Evolutionary conservation across 2,329 filamentous ascomycete species (phyloP).

Genomic region (Fusarium abutilonis): DNA sequence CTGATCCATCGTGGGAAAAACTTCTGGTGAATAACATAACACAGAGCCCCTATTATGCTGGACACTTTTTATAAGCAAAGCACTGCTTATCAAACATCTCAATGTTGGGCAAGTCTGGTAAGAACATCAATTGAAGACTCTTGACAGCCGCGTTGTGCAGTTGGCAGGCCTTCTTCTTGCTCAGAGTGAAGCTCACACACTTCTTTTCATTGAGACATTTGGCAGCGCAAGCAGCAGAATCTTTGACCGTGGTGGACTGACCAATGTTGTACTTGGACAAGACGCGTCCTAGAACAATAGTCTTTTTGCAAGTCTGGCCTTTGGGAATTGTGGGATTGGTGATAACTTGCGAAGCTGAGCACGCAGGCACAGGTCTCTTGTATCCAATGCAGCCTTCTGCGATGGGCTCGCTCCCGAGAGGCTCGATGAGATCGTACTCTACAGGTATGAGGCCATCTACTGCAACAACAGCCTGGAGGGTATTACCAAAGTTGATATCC

Average conservation of each 20-base stretch:
- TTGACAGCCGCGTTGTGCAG: background rate
- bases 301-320: background rate
- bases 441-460: background rate
- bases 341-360: background rate
- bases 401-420: background rate
- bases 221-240: background rate
- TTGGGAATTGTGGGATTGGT: background rate
- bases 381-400: constrained; percentile 7
- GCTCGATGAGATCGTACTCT: constrained; percentile 1
- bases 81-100: too few species aligned
- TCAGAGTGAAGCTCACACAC: background rate
- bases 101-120: too few species aligned
- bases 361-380: background rate
- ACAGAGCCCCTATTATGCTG: too few species aligned
- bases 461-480: constrained; percentile 2
- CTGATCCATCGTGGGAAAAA: too few species aligned
- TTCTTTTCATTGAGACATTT: background rate
- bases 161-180: background rate
- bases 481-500: constrained; percentile 9
- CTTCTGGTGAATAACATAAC: too few species aligned
- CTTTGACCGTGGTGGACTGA: background rate
- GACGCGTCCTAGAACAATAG: background rate
- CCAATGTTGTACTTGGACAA: background rate
- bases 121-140: too few species aligned
- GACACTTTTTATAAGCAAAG: too few species aligned